Evolutionary conservation across 371 early-diverging fungal species (phyloP), one percentile per base, ranked within the genome.

Genomic region (Mucor plumbeus): DNA sequence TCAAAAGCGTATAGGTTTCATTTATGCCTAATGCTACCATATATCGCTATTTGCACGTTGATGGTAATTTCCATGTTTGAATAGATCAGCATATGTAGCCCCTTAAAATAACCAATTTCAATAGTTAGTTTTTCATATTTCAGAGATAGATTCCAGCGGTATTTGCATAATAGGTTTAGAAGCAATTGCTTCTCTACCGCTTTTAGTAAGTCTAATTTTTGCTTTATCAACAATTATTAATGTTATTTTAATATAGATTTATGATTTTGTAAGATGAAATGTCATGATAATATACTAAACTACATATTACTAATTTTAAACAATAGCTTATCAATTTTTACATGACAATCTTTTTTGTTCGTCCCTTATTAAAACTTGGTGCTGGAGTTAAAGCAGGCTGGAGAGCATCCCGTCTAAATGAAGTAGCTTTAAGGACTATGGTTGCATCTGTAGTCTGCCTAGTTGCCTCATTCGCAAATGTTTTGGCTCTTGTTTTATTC

Each of bases 391-490:
- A 56, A n/a, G 9, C 35, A 5, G 76, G 79, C n/a, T 82, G 79
- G 66, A 77, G 74, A 43, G 69, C 71, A 31, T 72, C 82, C 11
- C 75, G 82, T 31, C 67, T 87, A 10, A 71, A 82, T 14, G 74
- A 78, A 14, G 80, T 86, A 0, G 85, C 88, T 17, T 60, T 75
- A 38, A 77, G 85, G 33, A 86, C 82, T 0, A 39, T 86, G 36
- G 63, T 82, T 21, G 88, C 86, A 7, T 85, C 86, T 0, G 48
- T 80, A 21, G 73, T 85, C 0, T 82, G 83, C 21, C 44, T 86
- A 9, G 4, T 86, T 6, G 79, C 80, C 11, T 84, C 84, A 0
- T 77, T 81, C 66, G 85, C 76, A 54, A 87, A 87, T 63, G 77
- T 84, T 41, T 56, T 85, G 2, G 63, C 77, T 8, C 35, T 85